These are phyloP conservation scores for Dictyostelium citrinum DNA, from an alignment of 78 protist species.

Conservation along the genomic window DNA sequence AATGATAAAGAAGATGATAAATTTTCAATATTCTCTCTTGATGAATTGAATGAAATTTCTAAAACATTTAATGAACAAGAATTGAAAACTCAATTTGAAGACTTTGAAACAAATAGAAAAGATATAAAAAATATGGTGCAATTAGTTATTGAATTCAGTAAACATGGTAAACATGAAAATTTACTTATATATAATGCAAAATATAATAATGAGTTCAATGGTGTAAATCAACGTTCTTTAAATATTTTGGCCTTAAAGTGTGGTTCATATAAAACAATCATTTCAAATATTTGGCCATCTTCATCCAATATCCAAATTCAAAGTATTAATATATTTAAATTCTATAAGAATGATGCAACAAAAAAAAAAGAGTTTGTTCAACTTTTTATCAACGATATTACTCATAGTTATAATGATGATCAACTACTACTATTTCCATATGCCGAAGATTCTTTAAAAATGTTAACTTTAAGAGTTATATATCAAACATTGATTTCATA, in stretches of 20 bases:
- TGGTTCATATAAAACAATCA: background rate
- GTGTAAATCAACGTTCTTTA: background rate
- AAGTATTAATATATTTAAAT: too few species aligned
- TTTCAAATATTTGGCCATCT: background rate
- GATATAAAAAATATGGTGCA: background rate
- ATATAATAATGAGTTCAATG: background rate
- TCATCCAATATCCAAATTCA: background rate
- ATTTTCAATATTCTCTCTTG: background rate
- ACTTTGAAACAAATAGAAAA: background rate
- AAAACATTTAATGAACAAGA: background rate
- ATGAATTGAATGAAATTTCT: background rate
- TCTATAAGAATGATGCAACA: background rate
- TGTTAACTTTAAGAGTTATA: too few species aligned
- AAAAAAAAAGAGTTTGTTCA: background rate
- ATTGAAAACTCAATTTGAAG: background rate
- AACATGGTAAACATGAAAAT: background rate
- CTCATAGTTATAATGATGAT: background rate
- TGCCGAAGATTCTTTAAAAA: background rate
- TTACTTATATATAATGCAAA: background rate
- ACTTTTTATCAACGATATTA: background rate
- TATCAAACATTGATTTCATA: too few species aligned
- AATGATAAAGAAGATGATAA: background rate
- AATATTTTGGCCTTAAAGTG: background rate
- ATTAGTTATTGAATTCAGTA: background rate
- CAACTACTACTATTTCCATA: background rate